Conservation (phyloP, 1,139 yeast genomes). For the Pichia norvegensis region DNA sequence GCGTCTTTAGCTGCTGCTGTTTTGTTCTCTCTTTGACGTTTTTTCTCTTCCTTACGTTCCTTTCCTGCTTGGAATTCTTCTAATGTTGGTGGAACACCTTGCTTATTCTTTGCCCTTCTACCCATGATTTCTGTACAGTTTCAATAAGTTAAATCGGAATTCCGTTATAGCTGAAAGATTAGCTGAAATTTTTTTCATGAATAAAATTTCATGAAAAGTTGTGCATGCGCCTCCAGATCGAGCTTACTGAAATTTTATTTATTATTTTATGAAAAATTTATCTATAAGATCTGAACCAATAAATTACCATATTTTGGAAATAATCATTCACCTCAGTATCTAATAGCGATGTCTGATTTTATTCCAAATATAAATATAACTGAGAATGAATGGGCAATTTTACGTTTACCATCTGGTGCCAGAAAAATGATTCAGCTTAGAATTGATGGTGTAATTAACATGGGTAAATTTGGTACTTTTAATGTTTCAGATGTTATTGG, state of each 20-base stretch:
- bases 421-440: conserved; percentile 60
- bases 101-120: conserved; percentile 85
- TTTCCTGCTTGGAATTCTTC: conserved; percentile 70
- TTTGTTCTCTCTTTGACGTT: conserved; percentile 25
- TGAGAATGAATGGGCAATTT: conserved; percentile 51
- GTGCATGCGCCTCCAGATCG: neutral
- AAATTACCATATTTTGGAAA: no score
- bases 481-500: conserved; percentile 69
- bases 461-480: conserved; percentile 91
- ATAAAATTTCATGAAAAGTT: neutral
- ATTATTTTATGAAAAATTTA: no score
- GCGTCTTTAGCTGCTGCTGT: conserved; percentile 19
- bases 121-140: conserved; percentile 43
- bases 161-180: neutral
- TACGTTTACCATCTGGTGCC: conserved; percentile 76
- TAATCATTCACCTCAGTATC: no score
- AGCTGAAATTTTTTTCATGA: neutral
- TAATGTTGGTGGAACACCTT: conserved; percentile 78
- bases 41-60: conserved; percentile 32
- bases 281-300: no score
- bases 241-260: no score
- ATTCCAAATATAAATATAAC: conserved; percentile 26
- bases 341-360: no score
- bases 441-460: conserved; percentile 50
- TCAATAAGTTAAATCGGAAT: no score